Evolutionary conservation across 2,329 filamentous ascomycete species (phyloP), one percentile per base, ranked within the genome.

Genomic region (Cladosporium sp.): DNA sequence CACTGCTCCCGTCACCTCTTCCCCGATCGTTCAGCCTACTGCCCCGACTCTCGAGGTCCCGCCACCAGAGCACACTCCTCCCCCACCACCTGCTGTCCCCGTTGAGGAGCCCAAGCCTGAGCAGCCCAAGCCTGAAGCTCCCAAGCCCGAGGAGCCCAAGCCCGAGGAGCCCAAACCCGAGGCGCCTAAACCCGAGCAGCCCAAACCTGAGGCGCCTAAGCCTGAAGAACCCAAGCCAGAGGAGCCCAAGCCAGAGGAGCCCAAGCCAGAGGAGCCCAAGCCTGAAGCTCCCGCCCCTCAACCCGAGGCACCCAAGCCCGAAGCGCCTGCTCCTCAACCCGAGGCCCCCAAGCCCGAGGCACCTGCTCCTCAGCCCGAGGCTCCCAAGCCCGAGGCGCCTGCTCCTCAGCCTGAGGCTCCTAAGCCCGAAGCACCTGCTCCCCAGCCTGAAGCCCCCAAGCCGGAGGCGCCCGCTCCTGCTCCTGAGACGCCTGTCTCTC

Each of bases 1-100:
- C 15, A 11, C n/a, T 6, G 16, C 18, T 6, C 7, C 35, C 5
- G n/a, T 19, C n/a, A 15, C 40, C 7, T 38, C 43, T 38, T 47
- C 43, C 2, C 43, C 43, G 1, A 20, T 47, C 7, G 43, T 47
- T n/a, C 35, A 47, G 16, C 36, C 43, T 5, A 47, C 43, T 13
- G 35, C 43, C 7, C 12, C 43, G n/a, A 20, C 35, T 12, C 22
- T 47, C 15, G 33, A 39, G 12, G 43, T 47, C 16, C 43, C 43
- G 18, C 27, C 43, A 3, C 8, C n/a, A 9, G 43, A 38, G 5
- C 12, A 18, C 12, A 38, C 13, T 27, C 43, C 43, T 22, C 43
- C 43, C 4, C 30, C 43, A 3, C 11, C 27, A 7, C 35, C 36
- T 12, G 30, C 30, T 12, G 36, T 33, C 3, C 20, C 35, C 12